These are phyloP conservation scores for Acer campestre DNA, from an alignment of 345 rosid genomes.

Conservation along the genomic window DNA sequence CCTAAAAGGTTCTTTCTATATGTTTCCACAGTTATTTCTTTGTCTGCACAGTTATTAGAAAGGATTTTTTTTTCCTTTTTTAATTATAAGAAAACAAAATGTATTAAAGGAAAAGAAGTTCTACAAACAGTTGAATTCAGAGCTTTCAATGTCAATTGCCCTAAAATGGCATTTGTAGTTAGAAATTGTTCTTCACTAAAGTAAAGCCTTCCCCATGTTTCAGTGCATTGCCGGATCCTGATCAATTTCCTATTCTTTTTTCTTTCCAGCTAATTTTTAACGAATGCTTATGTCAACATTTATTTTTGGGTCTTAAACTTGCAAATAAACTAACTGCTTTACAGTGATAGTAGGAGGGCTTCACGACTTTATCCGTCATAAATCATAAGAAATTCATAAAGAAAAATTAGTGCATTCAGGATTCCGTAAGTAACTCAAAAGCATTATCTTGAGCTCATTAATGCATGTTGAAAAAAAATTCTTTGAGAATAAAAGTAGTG, in stretches of 20 bases:
- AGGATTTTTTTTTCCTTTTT: neutral
- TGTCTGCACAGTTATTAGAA: neutral
- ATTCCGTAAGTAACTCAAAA: neutral
- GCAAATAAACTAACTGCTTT: neutral
- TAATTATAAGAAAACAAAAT: neutral
- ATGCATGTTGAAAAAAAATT: neutral
- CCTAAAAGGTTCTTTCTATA: constrained; percentile 1
- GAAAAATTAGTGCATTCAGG: neutral
- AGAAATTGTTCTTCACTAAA: neutral
- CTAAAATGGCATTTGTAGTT: neutral
- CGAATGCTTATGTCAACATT: neutral
- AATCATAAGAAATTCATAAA: neutral
- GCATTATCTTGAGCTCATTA: neutral
- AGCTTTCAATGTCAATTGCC: neutral
- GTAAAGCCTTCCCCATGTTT: neutral
- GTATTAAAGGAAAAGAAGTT: neutral
- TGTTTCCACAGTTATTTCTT: neutral
- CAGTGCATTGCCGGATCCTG: neutral
- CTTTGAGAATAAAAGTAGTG: neutral
- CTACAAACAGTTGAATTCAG: neutral
- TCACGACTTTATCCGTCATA: neutral
- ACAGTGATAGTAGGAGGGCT: neutral
- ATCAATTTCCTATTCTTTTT: neutral
- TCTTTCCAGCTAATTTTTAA: neutral
- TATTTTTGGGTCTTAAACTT: neutral